Base-by-base conservation (phyloP, 208 protist species). In the Acanthamoeba lenticulata region DNA sequence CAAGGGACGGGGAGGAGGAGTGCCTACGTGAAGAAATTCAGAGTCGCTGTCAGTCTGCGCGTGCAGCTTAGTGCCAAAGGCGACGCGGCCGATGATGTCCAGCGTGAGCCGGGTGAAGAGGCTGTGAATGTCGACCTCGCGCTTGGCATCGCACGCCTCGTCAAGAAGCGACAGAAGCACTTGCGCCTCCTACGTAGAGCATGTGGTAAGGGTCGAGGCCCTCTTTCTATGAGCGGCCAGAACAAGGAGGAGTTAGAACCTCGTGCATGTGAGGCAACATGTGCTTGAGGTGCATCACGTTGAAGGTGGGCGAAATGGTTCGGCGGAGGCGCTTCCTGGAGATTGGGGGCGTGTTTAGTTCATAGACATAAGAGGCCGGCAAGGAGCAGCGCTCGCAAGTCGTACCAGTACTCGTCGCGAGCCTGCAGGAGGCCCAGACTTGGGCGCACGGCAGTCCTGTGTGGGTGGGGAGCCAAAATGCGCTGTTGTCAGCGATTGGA, bases 201-300 rank as follows among this genome's bases (percentile, higher is more conserved):
- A 77, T 36, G 67, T 13, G 29, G 21, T 21, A 11, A 60, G 52
- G 52, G 15, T 21, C 52, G 52, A 21, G 15, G 11, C 21, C 11
- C 15, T 60, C 15, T 27, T 21, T 60, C 21, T 21, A 60, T 27
- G 15, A 60, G 21, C 11, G 15, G 52, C 52, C 52, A 27, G 21
- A 60, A 60, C 21, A 60, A 21, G 15, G 52, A 11, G 19, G 60
- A 5, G 5, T 52, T 5, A 17, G 2, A 40, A 74, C 65, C 65
- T 86, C 77, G 45, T 86, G 44, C 77, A 86, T 86, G 27, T 38
- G 77, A 15, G 45, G 13, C 34, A 90, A 52, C 85, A 90, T 90
- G 47, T 90, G 32, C 57, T 90, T 90, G 32, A 90, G 36, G 57
- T 90, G 85, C 85, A 90, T 69, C 85, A 90, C 85, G 34, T 90